Percentiles rank a stretch among this genome's conserved stretches.
phyloP scores from a whole-genome alignment of 441 rosid species.

The Bruguiera hainesii region DNA sequence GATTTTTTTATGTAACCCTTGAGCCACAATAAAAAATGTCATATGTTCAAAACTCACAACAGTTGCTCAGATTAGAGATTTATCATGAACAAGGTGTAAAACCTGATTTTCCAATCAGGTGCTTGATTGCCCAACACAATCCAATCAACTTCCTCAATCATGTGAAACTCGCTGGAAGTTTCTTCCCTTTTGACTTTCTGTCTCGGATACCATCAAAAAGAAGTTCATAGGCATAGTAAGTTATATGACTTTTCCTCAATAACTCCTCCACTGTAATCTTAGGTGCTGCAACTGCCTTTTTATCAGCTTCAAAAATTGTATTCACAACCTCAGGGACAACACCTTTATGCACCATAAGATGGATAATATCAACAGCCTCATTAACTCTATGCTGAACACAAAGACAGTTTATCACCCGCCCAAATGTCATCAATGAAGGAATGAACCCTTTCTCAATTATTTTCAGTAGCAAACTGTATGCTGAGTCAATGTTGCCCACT shows the following conservation, averaged over 20 bases:
- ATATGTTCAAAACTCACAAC: too few species aligned
- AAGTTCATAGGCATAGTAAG: slow-evolving; percentile 82
- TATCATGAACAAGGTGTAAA: too few species aligned
- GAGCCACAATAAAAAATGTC: too few species aligned
- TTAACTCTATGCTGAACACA: slow-evolving; percentile 63
- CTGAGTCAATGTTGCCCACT: slow-evolving; percentile 60
- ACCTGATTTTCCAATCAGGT: background rate
- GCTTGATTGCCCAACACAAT: background rate
- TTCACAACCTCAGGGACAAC: slow-evolving; percentile 77
- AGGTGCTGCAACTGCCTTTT: slow-evolving; percentile 82
- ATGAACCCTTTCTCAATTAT: slow-evolving; percentile 57
- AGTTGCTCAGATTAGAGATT: too few species aligned
- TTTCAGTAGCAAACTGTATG: slow-evolving; percentile 49
- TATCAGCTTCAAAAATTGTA: slow-evolving; percentile 70
- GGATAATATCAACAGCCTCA: slow-evolving; percentile 72
- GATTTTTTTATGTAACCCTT: too few species aligned
- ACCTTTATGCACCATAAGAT: slow-evolving; percentile 61
- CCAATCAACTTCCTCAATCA: slow-evolving; percentile 15
- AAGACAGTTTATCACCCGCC: slow-evolving; percentile 81
- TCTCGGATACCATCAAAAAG: slow-evolving; percentile 83
- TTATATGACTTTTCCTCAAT: slow-evolving; percentile 76
- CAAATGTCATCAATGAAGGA: slow-evolving; percentile 72
- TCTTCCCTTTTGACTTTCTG: slow-evolving; percentile 64
- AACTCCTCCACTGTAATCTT: slow-evolving; percentile 87
- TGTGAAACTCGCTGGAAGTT: slow-evolving; percentile 27